Conservation (phyloP, 2,329 filamentous ascomycete genomes). For the Truncatella angustata region DNA sequence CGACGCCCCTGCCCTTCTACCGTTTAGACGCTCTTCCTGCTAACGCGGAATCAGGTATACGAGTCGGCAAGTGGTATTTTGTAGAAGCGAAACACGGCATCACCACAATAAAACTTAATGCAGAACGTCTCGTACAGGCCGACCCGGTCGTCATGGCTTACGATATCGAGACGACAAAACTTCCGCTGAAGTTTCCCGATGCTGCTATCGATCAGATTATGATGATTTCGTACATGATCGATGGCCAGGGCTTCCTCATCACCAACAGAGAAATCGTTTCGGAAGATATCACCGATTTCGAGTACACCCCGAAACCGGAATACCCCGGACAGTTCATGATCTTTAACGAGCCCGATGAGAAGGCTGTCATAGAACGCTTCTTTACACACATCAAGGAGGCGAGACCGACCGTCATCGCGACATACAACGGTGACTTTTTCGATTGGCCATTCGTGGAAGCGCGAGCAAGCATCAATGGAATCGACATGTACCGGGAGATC, state of each 20-base stretch:
- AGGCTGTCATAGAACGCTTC: conserved; percentile 82
- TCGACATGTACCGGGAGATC: conserved; percentile 99
- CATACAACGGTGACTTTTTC: conserved; percentile 99
- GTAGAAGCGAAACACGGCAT: conserved; percentile 92
- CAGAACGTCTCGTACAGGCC: conserved; percentile 83
- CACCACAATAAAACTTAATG: conserved; percentile 79
- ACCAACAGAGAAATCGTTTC: conserved; percentile 98
- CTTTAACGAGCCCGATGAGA: conserved; percentile 96
- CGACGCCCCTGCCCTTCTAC: neutral
- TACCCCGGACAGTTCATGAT: conserved; percentile 95
- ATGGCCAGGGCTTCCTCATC: conserved; percentile 95
- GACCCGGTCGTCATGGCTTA: conserved; percentile 99
- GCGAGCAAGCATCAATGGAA: conserved; percentile 86
- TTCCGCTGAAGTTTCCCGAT: conserved; percentile 95
- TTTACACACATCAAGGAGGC: conserved; percentile 95
- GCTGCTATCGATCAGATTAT: conserved; percentile 94
- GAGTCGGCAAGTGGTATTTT: conserved; percentile 95
- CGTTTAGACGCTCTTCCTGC: neutral
- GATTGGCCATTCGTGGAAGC: conserved; percentile 99
- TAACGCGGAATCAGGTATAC: conserved; percentile 60
- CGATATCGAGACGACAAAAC: conserved; percentile 97
- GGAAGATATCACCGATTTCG: conserved; percentile 95
- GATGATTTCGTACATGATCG: conserved; percentile 99
- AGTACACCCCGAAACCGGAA: conserved; percentile 96
- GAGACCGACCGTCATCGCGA: conserved; percentile 92